Percentiles rank a stretch among this genome's conserved stretches.
phyloP scores from a whole-genome alignment of 805 yeast species.

The Suhomyces xylopsoci region DNA sequence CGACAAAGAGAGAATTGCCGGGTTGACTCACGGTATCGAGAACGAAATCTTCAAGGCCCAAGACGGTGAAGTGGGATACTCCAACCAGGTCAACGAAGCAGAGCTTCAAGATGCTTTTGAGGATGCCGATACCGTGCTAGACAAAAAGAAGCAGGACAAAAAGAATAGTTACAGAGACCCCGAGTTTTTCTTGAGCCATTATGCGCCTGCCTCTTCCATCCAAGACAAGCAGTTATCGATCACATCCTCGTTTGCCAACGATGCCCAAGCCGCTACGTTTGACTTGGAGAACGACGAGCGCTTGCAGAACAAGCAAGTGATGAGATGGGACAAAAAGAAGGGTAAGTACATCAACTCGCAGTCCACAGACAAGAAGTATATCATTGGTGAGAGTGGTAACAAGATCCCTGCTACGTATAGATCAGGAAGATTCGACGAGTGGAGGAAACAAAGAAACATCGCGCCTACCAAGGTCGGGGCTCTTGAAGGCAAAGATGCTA shows the following conservation, averaged over 20 bases:
- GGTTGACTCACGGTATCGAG: constrained; percentile 68
- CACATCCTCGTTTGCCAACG: constrained; percentile 66
- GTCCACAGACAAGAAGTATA: constrained; percentile 79
- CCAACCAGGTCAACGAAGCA: constrained; percentile 38
- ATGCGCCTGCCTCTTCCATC: constrained; percentile 74
- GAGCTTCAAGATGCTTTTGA: constrained; percentile 50
- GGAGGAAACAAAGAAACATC: constrained; percentile 74
- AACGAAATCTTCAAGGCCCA: constrained; percentile 64
- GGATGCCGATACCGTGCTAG: constrained; percentile 46
- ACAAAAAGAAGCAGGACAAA: constrained; percentile 28
- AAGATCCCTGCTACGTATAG: constrained; percentile 86
- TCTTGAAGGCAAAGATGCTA: constrained; percentile 37
- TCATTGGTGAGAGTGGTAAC: constrained; percentile 93
- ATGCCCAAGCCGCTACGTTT: constrained; percentile 81
- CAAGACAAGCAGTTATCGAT: constrained; percentile 75
- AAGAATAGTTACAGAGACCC: constrained; percentile 70
- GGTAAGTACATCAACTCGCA: constrained; percentile 82
- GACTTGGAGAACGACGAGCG: constrained; percentile 79
- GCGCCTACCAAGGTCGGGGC: constrained; percentile 55
- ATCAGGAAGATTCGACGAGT: constrained; percentile 87
- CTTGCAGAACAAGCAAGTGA: constrained; percentile 64
- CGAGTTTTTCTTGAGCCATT: constrained; percentile 78
- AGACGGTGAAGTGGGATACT: constrained; percentile 46
- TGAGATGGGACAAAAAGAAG: constrained; percentile 91
- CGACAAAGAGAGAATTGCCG: constrained; percentile 73